Base-by-base conservation (phyloP, 441 rosid genomes). In the Gossypium gossypioides region DNA sequence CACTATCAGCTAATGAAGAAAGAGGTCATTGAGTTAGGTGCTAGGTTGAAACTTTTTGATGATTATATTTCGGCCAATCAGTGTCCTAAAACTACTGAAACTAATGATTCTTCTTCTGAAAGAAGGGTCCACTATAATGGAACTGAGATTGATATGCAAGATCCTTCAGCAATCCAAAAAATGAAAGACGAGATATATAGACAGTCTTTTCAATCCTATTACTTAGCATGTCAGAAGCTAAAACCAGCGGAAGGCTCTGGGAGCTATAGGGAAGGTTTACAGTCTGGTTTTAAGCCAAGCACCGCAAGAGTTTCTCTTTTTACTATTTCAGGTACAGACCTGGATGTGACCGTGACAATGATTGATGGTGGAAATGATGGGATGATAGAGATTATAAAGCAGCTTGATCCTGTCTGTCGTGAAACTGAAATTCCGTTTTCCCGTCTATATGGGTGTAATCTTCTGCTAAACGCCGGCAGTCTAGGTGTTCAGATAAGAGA, bases 291-390 rank as follows among this genome's bases (percentile, higher is more conserved):
- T 75, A 91, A 78, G 84, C 89, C 85, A 50, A 93, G 97, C 81
- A 75, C 86, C 72, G 76, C 84, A 18, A 89, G 98, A 78, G 84
- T 84, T 68, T 91, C 96, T 74, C 86, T 96, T 76, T 84, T 96
- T 77, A 86, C 95, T 12, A 79, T 96, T 79, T 80, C 86, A 81
- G 97, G 93, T 65, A 88, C 98, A 29, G 95, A 93, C 10, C 87
- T 93, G 68, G 97, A 93, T 81, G 55, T 96, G 74, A 90, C 83
- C 84, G 86, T 96, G 86, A 88, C 86, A 8, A 76, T 83, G 74
- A 87, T 93, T 82, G 87, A 84, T 75, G 97, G 97, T 72, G 98
- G 98, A 77, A 92, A 87, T 66, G 84, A 82, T 72, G 98, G 97
- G 80, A 87, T 93, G 97, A 80, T 96, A 74, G 97, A 93, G 78